A percentile compares a stretch with the other conserved stretches of the same genome.
Conservation (phyloP, 768 basidiomycete species). For the Termitomyces sp. region DNA sequence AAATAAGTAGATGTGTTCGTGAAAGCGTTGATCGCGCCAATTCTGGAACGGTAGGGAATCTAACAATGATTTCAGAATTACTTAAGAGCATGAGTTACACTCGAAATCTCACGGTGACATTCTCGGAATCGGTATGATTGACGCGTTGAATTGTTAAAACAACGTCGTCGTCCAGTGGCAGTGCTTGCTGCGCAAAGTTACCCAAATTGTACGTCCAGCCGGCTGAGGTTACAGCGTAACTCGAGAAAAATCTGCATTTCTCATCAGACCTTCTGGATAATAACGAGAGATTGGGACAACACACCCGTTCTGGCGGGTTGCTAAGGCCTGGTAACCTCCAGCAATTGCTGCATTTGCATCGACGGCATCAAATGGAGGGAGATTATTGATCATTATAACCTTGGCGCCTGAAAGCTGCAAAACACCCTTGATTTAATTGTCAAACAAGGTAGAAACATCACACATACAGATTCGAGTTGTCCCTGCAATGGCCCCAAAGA, state of each 20-base stretch:
- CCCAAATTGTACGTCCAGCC: slow-evolving; percentile 42
- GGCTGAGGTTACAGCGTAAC: slow-evolving; percentile 28
- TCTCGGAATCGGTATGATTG: slow-evolving; percentile 31
- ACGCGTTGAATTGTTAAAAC: slow-evolving; percentile 40
- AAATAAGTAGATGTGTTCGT: slow-evolving; percentile 44
- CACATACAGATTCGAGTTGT: slow-evolving; percentile 35
- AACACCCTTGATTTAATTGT: neutral
- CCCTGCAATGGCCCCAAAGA: slow-evolving; percentile 40
- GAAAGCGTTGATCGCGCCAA: slow-evolving; percentile 40
- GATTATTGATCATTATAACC: slow-evolving; percentile 47
- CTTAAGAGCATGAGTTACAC: neutral
- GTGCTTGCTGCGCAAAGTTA: slow-evolving; percentile 50
- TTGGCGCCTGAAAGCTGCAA: slow-evolving; percentile 41
- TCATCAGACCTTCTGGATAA: neutral
- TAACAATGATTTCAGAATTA: slow-evolving; percentile 15
- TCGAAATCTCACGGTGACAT: slow-evolving; percentile 34
- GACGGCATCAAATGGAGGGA: slow-evolving; percentile 44
- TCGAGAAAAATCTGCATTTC: slow-evolving; percentile 38
- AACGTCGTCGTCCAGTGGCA: slow-evolving; percentile 45
- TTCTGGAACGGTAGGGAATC: slow-evolving; percentile 55
- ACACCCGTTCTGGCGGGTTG: slow-evolving; percentile 43
- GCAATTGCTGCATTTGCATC: slow-evolving; percentile 44
- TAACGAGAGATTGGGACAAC: slow-evolving; percentile 4
- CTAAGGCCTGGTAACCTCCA: slow-evolving; percentile 48
- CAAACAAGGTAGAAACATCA: neutral